Percentiles rank a stretch among this genome's conserved stretches.
phyloP scores from a whole-genome alignment of 2,329 filamentous ascomycete species.

The Neurospora sp. region DNA sequence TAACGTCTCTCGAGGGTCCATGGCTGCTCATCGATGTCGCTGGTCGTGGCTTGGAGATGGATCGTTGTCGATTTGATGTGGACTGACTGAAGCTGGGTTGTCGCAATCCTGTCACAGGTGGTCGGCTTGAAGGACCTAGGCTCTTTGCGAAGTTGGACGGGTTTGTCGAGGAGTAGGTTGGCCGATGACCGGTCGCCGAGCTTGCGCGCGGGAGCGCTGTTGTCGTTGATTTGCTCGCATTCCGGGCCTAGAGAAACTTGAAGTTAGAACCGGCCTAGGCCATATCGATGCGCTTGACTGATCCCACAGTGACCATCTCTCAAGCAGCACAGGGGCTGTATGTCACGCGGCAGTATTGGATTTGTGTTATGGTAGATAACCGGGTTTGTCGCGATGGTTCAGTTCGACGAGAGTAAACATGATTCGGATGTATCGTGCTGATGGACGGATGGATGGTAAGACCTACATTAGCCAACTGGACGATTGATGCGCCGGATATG shows the following conservation, averaged over 20 bases:
- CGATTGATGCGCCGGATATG: neutral
- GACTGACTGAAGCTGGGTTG: conserved; percentile 39
- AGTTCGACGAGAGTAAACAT: neutral
- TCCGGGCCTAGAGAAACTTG: neutral
- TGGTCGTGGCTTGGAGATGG: conserved; percentile 31
- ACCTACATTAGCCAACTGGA: conserved; percentile 1
- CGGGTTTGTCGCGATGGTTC: neutral
- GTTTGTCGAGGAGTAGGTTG: conserved; percentile 32
- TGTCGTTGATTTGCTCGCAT: conserved; percentile 3
- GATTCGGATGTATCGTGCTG: neutral
- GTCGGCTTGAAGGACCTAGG: conserved; percentile 42
- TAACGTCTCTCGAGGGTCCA: conserved; percentile 19
- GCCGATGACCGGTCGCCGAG: conserved; percentile 30
- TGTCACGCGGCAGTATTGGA: neutral
- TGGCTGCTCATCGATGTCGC: conserved; percentile 28
- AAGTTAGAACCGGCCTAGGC: neutral
- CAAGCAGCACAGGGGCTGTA: neutral
- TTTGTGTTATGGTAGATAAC: neutral
- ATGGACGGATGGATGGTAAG: neutral
- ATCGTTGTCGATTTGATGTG: conserved; percentile 32
- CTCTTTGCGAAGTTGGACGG: conserved; percentile 46
- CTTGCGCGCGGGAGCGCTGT: conserved; percentile 8
- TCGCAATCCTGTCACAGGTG: conserved; percentile 34
- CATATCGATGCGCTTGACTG: neutral
- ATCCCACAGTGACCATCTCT: neutral